These are phyloP conservation scores for Quercus tomentella DNA, from an alignment of 331 rosid genomes.

Conservation along the genomic window DNA sequence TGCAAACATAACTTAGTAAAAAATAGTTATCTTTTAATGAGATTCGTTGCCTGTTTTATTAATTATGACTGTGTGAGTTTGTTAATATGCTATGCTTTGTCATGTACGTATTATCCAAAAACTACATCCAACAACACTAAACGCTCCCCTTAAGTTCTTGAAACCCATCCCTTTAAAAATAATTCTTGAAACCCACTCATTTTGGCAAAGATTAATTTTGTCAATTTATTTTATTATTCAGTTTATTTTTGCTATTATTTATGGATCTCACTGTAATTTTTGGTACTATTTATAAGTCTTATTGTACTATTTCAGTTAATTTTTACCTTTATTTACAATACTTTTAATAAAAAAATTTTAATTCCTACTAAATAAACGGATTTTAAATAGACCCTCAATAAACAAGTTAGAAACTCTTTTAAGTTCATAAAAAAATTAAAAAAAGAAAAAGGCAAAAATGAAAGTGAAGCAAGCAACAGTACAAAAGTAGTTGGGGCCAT, in stretches of 20 bases:
- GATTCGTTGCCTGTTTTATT: not conserved
- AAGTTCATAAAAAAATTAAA: too few relatives aligned
- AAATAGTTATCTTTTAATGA: not conserved
- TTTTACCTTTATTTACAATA: too few relatives aligned
- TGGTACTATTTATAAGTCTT: rapidly evolving
- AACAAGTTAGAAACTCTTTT: not conserved
- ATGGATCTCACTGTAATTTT: too few relatives aligned
- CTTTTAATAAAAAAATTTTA: rapidly evolving
- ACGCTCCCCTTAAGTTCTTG: not conserved
- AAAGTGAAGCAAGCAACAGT: not conserved
- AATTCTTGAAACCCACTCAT: not conserved
- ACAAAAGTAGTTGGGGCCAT: conserved; percentile 23
- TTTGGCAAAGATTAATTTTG: too few relatives aligned
- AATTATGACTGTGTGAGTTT: not conserved
- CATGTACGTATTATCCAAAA: not conserved
- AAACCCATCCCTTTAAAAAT: not conserved
- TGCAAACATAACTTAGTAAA: not conserved
- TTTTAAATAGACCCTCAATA: not conserved
- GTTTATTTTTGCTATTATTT: too few relatives aligned
- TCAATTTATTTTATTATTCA: too few relatives aligned
- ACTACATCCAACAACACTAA: too few relatives aligned
- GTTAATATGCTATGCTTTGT: too few relatives aligned
- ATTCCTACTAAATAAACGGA: rapidly evolving
- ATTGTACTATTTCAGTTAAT: too few relatives aligned
- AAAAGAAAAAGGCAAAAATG: too few relatives aligned